Evolutionary conservation across 441 rosid genomes (phyloP).

Genomic region (Macaranga tanarius): DNA sequence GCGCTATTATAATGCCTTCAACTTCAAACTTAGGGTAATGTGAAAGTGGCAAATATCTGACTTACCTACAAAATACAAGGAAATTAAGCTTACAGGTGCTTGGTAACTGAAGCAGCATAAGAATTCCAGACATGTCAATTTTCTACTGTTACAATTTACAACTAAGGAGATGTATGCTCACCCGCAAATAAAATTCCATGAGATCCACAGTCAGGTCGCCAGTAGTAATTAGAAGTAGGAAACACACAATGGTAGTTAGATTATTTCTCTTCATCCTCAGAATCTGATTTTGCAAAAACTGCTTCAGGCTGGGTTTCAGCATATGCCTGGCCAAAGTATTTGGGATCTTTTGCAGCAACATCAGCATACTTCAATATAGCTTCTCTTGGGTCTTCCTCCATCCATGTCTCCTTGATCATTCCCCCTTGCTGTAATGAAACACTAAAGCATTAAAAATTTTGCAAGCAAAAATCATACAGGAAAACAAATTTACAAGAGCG

Average conservation of each 20-base stretch:
- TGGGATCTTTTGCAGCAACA: constrained; percentile 89
- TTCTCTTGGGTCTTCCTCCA: constrained; percentile 99
- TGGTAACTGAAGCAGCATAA: not conserved
- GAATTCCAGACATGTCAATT: not conserved
- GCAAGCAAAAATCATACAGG: not conserved
- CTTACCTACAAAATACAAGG: not conserved
- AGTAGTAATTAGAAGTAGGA: not conserved
- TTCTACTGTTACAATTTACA: not conserved
- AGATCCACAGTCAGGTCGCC: not conserved
- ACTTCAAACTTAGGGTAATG: not conserved
- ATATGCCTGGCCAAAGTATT: constrained; percentile 95
- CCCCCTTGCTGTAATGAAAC: constrained; percentile 89
- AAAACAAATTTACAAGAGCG: not conserved
- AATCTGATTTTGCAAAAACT: constrained; percentile 85
- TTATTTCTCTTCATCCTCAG: constrained; percentile 75
- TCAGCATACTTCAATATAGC: constrained; percentile 94
- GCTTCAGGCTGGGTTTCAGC: constrained; percentile 83
- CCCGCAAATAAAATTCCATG: not conserved
- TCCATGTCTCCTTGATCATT: constrained; percentile 99
- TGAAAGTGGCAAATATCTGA: not conserved
- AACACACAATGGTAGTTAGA: not conserved
- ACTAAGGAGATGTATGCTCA: not conserved
- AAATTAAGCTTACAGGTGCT: not conserved
- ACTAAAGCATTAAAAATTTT: not conserved
- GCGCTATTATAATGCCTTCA: not conserved